Percentiles rank a stretch among this genome's conserved stretches.
Evolutionary conservation across 2,329 filamentous ascomycete species (phyloP).

Genomic region (Colletotrichum horii): DNA sequence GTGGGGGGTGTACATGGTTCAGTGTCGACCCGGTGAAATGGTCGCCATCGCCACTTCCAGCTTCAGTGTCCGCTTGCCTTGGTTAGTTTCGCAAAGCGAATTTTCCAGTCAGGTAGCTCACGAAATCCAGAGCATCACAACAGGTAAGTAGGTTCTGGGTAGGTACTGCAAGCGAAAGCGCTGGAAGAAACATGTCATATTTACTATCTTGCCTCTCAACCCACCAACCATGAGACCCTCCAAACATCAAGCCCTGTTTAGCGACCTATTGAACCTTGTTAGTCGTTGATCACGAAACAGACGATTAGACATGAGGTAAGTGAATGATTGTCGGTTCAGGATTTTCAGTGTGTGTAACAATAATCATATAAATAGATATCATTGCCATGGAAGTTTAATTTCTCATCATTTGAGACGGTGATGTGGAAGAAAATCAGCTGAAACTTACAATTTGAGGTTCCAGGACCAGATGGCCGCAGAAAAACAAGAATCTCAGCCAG

Average conservation of each 20-base stretch:
- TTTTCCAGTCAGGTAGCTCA: background rate
- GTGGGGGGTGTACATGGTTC: background rate
- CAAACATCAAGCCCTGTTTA: background rate
- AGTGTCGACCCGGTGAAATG: background rate
- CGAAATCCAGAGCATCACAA: background rate
- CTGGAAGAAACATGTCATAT: background rate
- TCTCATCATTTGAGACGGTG: conserved; percentile 6
- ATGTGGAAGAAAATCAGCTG: background rate
- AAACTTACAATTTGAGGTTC: background rate
- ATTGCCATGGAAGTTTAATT: conserved; percentile 1
- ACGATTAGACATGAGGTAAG: background rate
- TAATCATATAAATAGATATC: conserved; percentile 18
- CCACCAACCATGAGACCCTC: background rate
- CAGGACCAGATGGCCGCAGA: background rate
- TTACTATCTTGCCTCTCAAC: background rate
- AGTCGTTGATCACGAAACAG: background rate
- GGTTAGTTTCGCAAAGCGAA: background rate
- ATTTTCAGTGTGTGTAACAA: conserved; percentile 18
- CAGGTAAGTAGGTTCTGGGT: background rate
- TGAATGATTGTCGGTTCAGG: background rate
- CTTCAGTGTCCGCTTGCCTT: background rate
- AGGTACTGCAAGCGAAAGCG: background rate
- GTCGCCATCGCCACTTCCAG: background rate
- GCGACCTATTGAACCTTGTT: background rate
- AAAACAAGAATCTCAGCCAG: background rate